phyloP scores from a whole-genome alignment of 352 stramenopile genomes.

The Globisporangium middletonii region DNA sequence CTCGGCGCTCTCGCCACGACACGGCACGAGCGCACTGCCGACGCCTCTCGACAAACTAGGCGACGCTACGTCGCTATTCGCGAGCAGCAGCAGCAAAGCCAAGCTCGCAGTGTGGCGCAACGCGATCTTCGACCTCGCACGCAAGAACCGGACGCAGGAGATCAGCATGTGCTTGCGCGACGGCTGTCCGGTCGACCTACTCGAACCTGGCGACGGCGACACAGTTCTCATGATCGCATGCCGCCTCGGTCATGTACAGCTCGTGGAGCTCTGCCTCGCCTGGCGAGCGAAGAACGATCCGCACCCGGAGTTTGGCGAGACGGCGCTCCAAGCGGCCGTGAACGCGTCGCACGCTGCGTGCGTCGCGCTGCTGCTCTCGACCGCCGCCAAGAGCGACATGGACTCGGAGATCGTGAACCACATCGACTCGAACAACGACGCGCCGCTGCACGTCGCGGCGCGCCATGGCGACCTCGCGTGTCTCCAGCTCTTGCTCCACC shows the following conservation, averaged over 20 bases:
- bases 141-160: slow-evolving; percentile 30
- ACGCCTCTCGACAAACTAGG: neutral
- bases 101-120: slow-evolving; percentile 50
- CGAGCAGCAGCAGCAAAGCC: slow-evolving; percentile 17
- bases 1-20: slow-evolving; percentile 30
- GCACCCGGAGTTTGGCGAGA: slow-evolving; percentile 82
- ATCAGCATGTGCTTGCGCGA: slow-evolving; percentile 46
- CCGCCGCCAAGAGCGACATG: slow-evolving; percentile 81
- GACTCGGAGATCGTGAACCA: slow-evolving; percentile 85
- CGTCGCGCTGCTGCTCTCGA: slow-evolving; percentile 52
- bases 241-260: slow-evolving; percentile 37
- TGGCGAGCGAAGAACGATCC: slow-evolving; percentile 83
- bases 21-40: neutral
- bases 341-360: slow-evolving; percentile 54
- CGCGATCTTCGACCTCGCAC: slow-evolving; percentile 51
- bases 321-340: slow-evolving; percentile 71
- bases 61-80: neutral
- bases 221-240: slow-evolving; percentile 80
- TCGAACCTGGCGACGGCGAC: slow-evolving; percentile 67
- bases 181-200: slow-evolving; percentile 68
- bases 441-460: slow-evolving; percentile 72
- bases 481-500: slow-evolving; percentile 66
- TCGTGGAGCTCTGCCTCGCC: slow-evolving; percentile 69
- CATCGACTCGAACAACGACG: slow-evolving; percentile 75
- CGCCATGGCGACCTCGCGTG: slow-evolving; percentile 63